A percentile compares a stretch with the other conserved stretches of the same genome.
Evolutionary conservation across 768 basidiomycete species (phyloP).

Genomic region (Mycena floridula): DNA sequence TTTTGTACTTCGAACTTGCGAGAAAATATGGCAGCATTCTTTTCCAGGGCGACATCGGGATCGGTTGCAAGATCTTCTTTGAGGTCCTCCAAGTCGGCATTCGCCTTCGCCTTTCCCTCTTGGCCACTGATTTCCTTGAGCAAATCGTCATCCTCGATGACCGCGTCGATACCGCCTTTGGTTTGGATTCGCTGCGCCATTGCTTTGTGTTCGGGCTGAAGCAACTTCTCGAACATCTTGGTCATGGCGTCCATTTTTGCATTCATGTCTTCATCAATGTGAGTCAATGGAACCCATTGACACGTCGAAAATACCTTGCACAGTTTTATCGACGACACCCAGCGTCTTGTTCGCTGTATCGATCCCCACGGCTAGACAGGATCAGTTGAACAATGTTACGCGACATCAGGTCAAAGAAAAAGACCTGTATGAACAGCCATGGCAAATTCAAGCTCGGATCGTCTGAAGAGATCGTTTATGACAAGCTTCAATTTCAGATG

Average conservation of each 20-base stretch:
- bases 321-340: slow-evolving; percentile 10
- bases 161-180: slow-evolving; percentile 14
- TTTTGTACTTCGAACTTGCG: slow-evolving; percentile 28
- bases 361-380: slow-evolving; percentile 19
- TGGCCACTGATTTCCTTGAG: slow-evolving; percentile 10
- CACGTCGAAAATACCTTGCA: too few species aligned
- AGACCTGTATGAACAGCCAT: slow-evolving; percentile 23
- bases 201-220: slow-evolving; percentile 17
- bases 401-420: too few species aligned
- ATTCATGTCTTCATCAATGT: slow-evolving; percentile 6
- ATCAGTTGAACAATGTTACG: too few species aligned
- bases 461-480: too few species aligned
- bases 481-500: too few species aligned
- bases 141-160: slow-evolving; percentile 15
- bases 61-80: slow-evolving; percentile 19
- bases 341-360: slow-evolving; percentile 14
- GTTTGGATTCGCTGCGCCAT: slow-evolving; percentile 14
- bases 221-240: slow-evolving; percentile 17
- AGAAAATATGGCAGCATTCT: slow-evolving; percentile 24
- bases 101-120: slow-evolving; percentile 8
- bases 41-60: slow-evolving; percentile 17
- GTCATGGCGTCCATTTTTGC: slow-evolving; percentile 17
- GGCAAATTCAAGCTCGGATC: slow-evolving; percentile 22
- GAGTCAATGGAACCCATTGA: too few species aligned
- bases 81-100: slow-evolving; percentile 12